Conservation (phyloP, 768 basidiomycete genomes). For the Russula sp. region DNA sequence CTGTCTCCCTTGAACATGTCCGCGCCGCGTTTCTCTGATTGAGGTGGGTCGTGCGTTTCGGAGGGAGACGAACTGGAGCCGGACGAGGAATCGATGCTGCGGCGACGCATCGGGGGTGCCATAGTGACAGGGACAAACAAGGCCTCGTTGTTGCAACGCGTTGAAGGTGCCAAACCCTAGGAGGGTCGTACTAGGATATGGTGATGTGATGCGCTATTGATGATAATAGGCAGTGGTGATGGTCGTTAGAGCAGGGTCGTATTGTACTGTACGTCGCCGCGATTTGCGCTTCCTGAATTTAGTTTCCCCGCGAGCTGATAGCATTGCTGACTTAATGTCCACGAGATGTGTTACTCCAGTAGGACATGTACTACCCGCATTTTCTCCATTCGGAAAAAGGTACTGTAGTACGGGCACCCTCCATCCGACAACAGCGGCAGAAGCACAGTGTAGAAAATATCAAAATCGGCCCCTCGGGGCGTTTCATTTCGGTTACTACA, state of each 20-base stretch:
- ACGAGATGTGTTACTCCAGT: no score
- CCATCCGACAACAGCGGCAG: background rate
- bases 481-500: constrained; percentile 3
- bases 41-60: background rate
- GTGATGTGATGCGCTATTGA: background rate
- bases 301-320: background rate
- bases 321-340: background rate
- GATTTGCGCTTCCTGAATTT: background rate
- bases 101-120: constrained; percentile 17
- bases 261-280: background rate
- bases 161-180: constrained; percentile 10
- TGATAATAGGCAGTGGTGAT: background rate
- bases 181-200: constrained; percentile 11
- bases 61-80: background rate
- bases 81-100: constrained; percentile 22
- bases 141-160: constrained; percentile 14
- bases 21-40: background rate
- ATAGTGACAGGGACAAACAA: background rate
- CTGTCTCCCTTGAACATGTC: background rate
- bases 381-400: background rate
- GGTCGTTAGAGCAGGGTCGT: background rate
- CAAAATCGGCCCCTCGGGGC: no score
- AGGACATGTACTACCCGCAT: background rate
- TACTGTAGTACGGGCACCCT: background rate
- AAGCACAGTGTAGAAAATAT: no score